Evolutionary conservation across 176 grass and related monocot genomes (phyloP), one percentile per base, ranked within the genome.

Genomic region (Thalia dealbata): DNA sequence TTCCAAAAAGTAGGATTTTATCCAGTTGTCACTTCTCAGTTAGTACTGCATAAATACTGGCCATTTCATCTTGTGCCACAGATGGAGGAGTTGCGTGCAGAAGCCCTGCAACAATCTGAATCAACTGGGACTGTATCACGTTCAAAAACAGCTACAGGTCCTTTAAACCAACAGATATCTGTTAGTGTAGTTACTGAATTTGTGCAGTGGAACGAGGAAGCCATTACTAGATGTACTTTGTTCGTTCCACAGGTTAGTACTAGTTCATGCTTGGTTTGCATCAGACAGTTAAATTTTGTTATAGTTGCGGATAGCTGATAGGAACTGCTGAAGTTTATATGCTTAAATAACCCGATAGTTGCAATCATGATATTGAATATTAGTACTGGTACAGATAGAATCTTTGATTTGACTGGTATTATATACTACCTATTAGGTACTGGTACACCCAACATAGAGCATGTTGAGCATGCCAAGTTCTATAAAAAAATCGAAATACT

Each of bases 161-260:
- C 87, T 74, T 56, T 85, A 46, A 81, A 84, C 54, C 95, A 99
- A 75, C 87, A 88, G 72, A 88, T 99, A 86, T 93, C 90, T 72
- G 90, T 93, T 74, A 99, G 90, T 81, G 77, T 99, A 78, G 87
- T 93, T 21, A 91, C 85, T 21, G 95, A 99, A 48, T 91, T 93
- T 82, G 90, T 93, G 78, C 85, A 81, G 41, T 99, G 95, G 95
- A 99, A 93, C 61, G 95, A 99, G 78, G 95, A 99, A 82, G 95
- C 90, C 68, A 91, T 99, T 72, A 81, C 95, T 25, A 90, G 95
- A 93, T 99, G 95, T 77, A 99, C 85, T 63, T 61, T 93, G 56
- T 63, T 99, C 18, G 93, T 88, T 82, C 84, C 90, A 73, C 95
- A 99, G 95, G 93, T 97, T 71, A 79, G 50, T 52, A 61, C 46